Percentiles rank a stretch among this genome's conserved stretches.
These are phyloP conservation scores for Mycena alexandri DNA, from an alignment of 768 basidiomycete genomes.

Conservation along the genomic window DNA sequence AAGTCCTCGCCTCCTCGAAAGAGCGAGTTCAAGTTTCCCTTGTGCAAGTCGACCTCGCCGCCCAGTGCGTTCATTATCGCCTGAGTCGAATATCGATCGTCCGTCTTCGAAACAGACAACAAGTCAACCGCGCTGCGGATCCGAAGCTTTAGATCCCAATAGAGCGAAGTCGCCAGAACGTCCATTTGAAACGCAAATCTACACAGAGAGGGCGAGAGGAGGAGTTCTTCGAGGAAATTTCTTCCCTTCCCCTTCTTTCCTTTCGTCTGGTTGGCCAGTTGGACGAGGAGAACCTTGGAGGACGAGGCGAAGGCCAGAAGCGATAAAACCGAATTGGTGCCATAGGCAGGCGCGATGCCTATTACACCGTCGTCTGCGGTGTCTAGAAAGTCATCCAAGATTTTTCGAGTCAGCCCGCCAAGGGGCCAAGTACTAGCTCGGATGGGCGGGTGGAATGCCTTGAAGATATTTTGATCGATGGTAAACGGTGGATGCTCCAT, in stretches of 20 bases:
- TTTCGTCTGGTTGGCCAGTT: slow-evolving; percentile 38
- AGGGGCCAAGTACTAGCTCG: slow-evolving; percentile 45
- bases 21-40: slow-evolving; percentile 42
- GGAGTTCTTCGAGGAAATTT: slow-evolving; percentile 44
- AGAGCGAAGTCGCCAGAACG: slow-evolving; percentile 54
- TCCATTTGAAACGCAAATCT: slow-evolving; percentile 64
- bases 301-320: slow-evolving; percentile 56
- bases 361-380: slow-evolving; percentile 43
- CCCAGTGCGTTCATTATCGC: slow-evolving; percentile 55
- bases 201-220: slow-evolving; percentile 47
- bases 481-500: slow-evolving; percentile 34
- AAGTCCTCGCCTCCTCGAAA: slow-evolving; percentile 47
- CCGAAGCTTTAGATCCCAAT: slow-evolving; percentile 51
- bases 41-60: slow-evolving; percentile 47
- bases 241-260: slow-evolving; percentile 31
- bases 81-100: slow-evolving; percentile 47
- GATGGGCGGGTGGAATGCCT: slow-evolving; percentile 40
- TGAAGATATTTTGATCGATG: slow-evolving; percentile 52
- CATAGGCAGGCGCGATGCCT: slow-evolving; percentile 61
- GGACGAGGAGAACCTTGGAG: slow-evolving; percentile 51
- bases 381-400: slow-evolving; percentile 47
- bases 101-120: slow-evolving; percentile 46
- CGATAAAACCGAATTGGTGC: slow-evolving; percentile 48
- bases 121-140: slow-evolving; percentile 56
- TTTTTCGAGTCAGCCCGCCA: slow-evolving; percentile 38